A percentile compares a stretch with the other conserved stretches of the same genome.
These are phyloP conservation scores for Metarhizium rileyi DNA, from an alignment of 2,329 filamentous ascomycete genomes.

Conservation along the genomic window DNA sequence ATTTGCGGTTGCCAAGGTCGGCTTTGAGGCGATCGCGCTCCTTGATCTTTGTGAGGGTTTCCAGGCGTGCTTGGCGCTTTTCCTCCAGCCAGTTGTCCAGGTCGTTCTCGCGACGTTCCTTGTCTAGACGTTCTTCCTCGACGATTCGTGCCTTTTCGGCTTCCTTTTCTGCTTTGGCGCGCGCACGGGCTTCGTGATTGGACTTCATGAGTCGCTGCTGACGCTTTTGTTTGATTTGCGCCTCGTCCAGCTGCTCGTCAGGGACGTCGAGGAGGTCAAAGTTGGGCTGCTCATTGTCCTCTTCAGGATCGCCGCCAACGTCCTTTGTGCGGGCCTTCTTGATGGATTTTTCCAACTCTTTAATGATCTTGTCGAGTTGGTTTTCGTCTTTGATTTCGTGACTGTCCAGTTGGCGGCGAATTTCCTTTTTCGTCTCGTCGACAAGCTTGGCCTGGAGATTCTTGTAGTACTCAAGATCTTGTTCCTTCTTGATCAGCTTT, in stretches of 20 bases:
- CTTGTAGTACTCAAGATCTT: conserved; percentile 90
- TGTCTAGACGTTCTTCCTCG: conserved; percentile 75
- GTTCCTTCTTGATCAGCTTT: conserved; percentile 89
- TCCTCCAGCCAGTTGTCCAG: conserved; percentile 82
- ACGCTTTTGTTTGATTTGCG: conserved; percentile 81
- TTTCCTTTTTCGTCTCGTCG: conserved; percentile 83
- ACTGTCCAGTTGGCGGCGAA: conserved; percentile 71
- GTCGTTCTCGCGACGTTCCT: conserved; percentile 73
- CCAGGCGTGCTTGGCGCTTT: conserved; percentile 61
- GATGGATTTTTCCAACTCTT: conserved; percentile 84
- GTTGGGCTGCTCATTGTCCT: conserved; percentile 71
- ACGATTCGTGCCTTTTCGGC: conserved; percentile 76
- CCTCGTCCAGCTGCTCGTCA: conserved; percentile 89
- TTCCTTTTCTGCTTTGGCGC: conserved; percentile 95
- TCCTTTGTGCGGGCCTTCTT: conserved; percentile 89
- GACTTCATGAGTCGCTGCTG: conserved; percentile 90
- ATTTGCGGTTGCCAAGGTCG: conserved; percentile 93
- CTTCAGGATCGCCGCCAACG: conserved; percentile 70
- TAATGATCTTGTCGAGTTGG: conserved; percentile 73
- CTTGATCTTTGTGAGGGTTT: conserved; percentile 74
- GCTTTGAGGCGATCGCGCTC: conserved; percentile 88
- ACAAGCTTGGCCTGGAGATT: conserved; percentile 64
- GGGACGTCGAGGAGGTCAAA: conserved; percentile 84
- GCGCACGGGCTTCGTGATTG: conserved; percentile 82
- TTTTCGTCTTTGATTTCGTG: conserved; percentile 89